Evolutionary conservation across 441 rosid species (phyloP).

Genomic region (Arabidopsis lyrata): DNA sequence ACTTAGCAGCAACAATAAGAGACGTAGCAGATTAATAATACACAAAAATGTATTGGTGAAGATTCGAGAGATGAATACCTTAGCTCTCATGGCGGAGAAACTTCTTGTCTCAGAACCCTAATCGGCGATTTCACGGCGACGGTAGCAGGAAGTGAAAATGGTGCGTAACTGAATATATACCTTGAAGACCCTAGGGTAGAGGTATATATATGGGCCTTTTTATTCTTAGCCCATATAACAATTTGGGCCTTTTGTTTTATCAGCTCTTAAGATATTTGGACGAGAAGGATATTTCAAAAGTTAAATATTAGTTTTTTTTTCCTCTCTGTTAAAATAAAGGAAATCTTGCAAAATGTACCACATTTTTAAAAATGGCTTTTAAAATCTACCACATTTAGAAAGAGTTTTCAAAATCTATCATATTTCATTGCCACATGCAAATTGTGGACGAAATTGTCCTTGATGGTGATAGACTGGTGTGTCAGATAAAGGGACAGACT

Average conservation of each 20-base stretch:
- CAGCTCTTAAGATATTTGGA: no score
- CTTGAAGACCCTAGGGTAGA: conserved; percentile 23
- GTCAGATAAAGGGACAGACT: no score
- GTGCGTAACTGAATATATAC: conserved; percentile 26
- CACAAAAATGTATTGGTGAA: background rate
- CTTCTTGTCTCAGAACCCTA: conserved; percentile 6
- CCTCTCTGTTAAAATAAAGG: no score
- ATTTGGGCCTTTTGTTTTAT: background rate
- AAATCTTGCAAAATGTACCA: no score
- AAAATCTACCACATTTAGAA: no score
- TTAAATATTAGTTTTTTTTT: background rate
- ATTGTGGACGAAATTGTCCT: no score
- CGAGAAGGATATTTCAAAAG: background rate
- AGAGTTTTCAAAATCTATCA: no score
- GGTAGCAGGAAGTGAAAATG: background rate
- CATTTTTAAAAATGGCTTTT: no score
- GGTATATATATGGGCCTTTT: conserved; percentile 3
- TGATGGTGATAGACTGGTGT: no score
- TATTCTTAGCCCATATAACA: background rate
- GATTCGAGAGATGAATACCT: conserved; percentile 37
- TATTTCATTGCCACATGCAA: no score
- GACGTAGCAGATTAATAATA: no score
- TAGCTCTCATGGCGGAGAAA: conserved; percentile 50
- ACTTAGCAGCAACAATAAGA: background rate
- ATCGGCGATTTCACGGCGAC: conserved; percentile 33